A percentile compares a stretch with the other conserved stretches of the same genome.
Conservation (phyloP, 1,139 yeast species). For the Saccharomyces uvarum region DNA sequence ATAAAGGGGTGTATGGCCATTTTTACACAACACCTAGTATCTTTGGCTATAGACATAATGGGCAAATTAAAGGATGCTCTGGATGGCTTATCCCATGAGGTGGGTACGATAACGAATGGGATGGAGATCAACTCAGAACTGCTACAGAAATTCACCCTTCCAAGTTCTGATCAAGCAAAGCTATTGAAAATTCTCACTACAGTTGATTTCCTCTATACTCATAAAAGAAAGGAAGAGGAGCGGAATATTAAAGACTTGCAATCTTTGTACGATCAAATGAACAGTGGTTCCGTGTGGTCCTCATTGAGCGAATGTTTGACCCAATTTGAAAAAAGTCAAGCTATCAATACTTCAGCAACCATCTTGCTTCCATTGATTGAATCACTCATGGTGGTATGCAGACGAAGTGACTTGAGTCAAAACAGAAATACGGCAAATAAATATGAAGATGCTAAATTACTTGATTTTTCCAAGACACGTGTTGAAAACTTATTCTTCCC, state of each 20-base stretch:
- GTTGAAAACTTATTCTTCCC: slow-evolving; percentile 74
- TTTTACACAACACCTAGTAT: slow-evolving; percentile 63
- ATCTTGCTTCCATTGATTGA: slow-evolving; percentile 82
- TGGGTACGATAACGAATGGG: slow-evolving; percentile 36
- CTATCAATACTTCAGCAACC: slow-evolving; percentile 65
- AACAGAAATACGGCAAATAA: slow-evolving; percentile 28
- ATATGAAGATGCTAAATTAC: slow-evolving; percentile 51
- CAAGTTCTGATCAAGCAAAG: slow-evolving; percentile 84
- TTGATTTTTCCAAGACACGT: slow-evolving; percentile 68
- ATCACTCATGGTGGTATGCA: slow-evolving; percentile 90
- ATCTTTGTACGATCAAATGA: slow-evolving; percentile 56
- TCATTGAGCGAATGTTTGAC: slow-evolving; percentile 72
- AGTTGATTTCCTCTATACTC: slow-evolving; percentile 63
- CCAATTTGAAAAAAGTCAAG: slow-evolving; percentile 32
- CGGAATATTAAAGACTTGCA: slow-evolving; percentile 37
- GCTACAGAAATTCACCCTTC: slow-evolving; percentile 64
- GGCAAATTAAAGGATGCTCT: slow-evolving; percentile 52
- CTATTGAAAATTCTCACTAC: slow-evolving; percentile 80
- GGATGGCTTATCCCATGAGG: slow-evolving; percentile 41
- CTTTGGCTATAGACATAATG: slow-evolving; percentile 58
- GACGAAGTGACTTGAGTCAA: slow-evolving; percentile 70
- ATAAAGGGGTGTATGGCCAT: slow-evolving; percentile 55
- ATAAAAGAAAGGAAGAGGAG: slow-evolving; percentile 28
- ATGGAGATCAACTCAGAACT: slow-evolving; percentile 46
- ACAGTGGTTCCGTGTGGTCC: slow-evolving; percentile 78